A percentile compares a stretch with the other conserved stretches of the same genome.
phyloP scores from a whole-genome alignment of 805 yeast genomes.

The Candida adriatica region DNA sequence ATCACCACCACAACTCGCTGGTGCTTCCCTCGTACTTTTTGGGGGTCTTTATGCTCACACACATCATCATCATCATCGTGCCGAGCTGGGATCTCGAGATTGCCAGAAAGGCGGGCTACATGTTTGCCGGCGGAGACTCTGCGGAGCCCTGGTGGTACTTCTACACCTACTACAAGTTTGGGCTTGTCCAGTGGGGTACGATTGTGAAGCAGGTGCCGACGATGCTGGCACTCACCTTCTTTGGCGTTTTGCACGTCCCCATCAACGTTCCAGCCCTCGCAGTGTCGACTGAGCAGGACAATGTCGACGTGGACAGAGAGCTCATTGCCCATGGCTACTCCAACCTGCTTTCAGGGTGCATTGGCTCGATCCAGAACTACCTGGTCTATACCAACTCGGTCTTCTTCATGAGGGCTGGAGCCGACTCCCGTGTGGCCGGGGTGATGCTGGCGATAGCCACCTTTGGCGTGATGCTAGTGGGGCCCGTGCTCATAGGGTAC shows the following conservation, averaged over 20 bases:
- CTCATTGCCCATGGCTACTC: slow-evolving; percentile 92
- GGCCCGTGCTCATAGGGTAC: slow-evolving; percentile 88
- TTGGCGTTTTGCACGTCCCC: slow-evolving; percentile 94
- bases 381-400: slow-evolving; percentile 92
- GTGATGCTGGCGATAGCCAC: slow-evolving; percentile 83
- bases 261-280: slow-evolving; percentile 97
- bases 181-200: slow-evolving; percentile 66
- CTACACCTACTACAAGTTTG: slow-evolving; percentile 65
- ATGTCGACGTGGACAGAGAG: slow-evolving; percentile 85
- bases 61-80: slow-evolving; percentile 53
- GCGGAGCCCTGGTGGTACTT: slow-evolving; percentile 88
- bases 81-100: slow-evolving; percentile 57
- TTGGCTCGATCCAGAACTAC: slow-evolving; percentile 91
- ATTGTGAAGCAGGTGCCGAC: slow-evolving; percentile 72
- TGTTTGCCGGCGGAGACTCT: slow-evolving; percentile 40
- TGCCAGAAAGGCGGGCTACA: slow-evolving; percentile 78
- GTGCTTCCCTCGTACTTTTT: slow-evolving; percentile 80
- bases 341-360: slow-evolving; percentile 72
- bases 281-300: slow-evolving; percentile 77
- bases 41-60: slow-evolving; percentile 61
- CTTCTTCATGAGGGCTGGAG: slow-evolving; percentile 89
- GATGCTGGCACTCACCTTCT: slow-evolving; percentile 92
- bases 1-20: slow-evolving; percentile 54
- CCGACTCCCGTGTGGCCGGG: slow-evolving; percentile 84
- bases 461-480: slow-evolving; percentile 70